phyloP scores from a whole-genome alignment of 2,329 filamentous ascomycete genomes.

The Hymenoscyphus scutula region DNA sequence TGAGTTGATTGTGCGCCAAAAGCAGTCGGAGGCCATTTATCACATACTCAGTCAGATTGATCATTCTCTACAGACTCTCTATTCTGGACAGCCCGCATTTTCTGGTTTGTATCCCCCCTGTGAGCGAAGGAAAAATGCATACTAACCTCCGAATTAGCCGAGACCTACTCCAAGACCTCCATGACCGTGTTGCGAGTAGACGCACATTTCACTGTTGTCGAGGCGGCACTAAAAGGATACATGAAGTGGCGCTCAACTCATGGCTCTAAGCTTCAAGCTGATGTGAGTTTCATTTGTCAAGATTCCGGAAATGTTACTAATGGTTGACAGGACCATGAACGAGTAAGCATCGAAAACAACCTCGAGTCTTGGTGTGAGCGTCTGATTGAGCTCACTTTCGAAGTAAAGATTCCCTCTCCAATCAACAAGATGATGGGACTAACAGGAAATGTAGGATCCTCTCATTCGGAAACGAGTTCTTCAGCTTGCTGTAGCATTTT shows the following conservation, averaged over 20 bases:
- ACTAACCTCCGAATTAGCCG: conserved; percentile 40
- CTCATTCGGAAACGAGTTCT: conserved; percentile 78
- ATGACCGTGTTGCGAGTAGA: conserved; percentile 77
- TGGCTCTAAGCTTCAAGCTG: conserved; percentile 49
- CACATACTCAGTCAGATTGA: conserved; percentile 84
- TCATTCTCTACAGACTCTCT: conserved; percentile 69
- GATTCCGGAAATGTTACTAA: conserved; percentile 23
- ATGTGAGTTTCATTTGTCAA: conserved; percentile 22
- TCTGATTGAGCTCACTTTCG: conserved; percentile 68
- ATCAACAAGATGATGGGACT: conserved; percentile 35
- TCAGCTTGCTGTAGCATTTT: conserved; percentile 80
- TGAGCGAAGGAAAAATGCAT: conserved; percentile 8
- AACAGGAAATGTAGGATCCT: conserved; percentile 55
- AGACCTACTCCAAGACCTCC: conserved; percentile 66
- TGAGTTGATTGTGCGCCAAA: conserved; percentile 78
- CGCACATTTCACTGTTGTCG: conserved; percentile 84
- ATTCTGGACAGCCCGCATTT: conserved; percentile 67
- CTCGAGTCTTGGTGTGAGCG: conserved; percentile 72
- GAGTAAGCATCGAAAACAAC: conserved; percentile 57
- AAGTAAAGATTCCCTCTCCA: conserved; percentile 37
- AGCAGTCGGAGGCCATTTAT: conserved; percentile 78
- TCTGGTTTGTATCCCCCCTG: conserved; percentile 48
- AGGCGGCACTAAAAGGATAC: conserved; percentile 85
- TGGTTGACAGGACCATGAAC: conserved; percentile 44
- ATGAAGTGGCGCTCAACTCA: conserved; percentile 67